phyloP scores from a whole-genome alignment of 495 filamentous ascomycete species.

The Penicillium paxilli region DNA sequence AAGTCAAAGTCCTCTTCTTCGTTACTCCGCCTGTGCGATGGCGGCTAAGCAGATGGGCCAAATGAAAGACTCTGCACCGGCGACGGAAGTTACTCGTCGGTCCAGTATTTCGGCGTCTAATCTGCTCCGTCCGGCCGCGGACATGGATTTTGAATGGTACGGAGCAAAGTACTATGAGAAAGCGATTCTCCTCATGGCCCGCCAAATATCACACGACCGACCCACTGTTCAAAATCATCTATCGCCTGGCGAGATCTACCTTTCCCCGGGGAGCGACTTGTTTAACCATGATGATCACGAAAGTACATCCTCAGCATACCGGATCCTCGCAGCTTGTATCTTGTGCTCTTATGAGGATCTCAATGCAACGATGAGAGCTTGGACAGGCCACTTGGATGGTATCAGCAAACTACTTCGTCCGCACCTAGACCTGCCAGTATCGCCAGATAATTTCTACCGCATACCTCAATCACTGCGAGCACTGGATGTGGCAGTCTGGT shows the following conservation, averaged over 20 bases:
- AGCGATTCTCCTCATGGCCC: conserved; percentile 19
- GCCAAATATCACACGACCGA: conserved; percentile 10
- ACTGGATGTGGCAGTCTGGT: conserved; percentile 19
- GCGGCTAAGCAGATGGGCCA: conserved; percentile 25
- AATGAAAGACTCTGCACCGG: conserved; percentile 8
- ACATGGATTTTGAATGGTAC: conserved; percentile 24
- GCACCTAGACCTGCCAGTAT: neutral
- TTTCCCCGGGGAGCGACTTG: neutral
- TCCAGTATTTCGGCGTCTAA: conserved; percentile 6
- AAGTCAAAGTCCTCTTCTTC: conserved; percentile 9
- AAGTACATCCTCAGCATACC: neutral
- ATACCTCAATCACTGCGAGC: conserved; percentile 10
- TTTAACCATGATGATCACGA: conserved; percentile 5
- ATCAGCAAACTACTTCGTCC: conserved; percentile 14
- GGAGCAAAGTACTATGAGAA: conserved; percentile 28
- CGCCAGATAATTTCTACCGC: neutral
- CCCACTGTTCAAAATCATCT: neutral
- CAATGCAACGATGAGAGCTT: conserved; percentile 17
- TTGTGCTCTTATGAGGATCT: conserved; percentile 24
- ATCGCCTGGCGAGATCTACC: conserved; percentile 14
- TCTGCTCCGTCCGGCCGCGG: neutral
- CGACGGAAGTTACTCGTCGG: neutral
- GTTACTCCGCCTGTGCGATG: conserved; percentile 21
- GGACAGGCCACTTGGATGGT: conserved; percentile 21
- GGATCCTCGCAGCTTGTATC: conserved; percentile 17